Conservation (phyloP, 208 protist genomes). For the Kentomonas sorsogonicus region DNA sequence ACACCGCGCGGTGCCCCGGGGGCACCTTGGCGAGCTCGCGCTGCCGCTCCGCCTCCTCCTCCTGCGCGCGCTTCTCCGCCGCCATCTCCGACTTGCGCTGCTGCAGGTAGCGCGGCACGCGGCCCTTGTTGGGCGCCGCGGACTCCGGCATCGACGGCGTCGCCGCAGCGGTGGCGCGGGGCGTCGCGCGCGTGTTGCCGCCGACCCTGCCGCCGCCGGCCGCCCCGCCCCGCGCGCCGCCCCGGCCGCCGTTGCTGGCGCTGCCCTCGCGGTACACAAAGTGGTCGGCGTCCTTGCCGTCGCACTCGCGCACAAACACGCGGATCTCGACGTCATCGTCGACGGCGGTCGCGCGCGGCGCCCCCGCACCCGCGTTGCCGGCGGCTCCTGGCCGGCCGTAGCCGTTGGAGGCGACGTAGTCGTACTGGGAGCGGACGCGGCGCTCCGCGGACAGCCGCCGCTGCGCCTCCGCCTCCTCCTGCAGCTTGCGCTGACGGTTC, state of each 20-base stretch:
- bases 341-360: constrained; percentile 1
- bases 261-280: constrained; percentile 56
- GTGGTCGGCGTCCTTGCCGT: constrained; percentile 32
- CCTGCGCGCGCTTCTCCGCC: constrained; percentile 59
- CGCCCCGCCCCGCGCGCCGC: not conserved
- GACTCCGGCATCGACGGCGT: not conserved
- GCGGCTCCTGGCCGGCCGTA: constrained; percentile 25
- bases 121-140: constrained; percentile 24
- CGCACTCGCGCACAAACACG: constrained; percentile 85
- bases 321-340: constrained; percentile 65
- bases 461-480: constrained; percentile 37
- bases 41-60: constrained; percentile 41
- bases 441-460: constrained; percentile 23
- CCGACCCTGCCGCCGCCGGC: not conserved
- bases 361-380: not conserved
- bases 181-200: not conserved
- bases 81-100: constrained; percentile 79
- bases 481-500: constrained; percentile 50
- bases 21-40: constrained; percentile 66
- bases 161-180: constrained; percentile 2
- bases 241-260: constrained; percentile 13
- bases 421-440: constrained; percentile 54
- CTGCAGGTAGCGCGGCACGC: constrained; percentile 68
- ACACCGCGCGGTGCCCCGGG: constrained; percentile 71
- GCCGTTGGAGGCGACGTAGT: constrained; percentile 51